Evolutionary conservation across 2,329 filamentous ascomycete species (phyloP), one percentile per base, ranked within the genome.

Genomic region (Penicillium sp.): DNA sequence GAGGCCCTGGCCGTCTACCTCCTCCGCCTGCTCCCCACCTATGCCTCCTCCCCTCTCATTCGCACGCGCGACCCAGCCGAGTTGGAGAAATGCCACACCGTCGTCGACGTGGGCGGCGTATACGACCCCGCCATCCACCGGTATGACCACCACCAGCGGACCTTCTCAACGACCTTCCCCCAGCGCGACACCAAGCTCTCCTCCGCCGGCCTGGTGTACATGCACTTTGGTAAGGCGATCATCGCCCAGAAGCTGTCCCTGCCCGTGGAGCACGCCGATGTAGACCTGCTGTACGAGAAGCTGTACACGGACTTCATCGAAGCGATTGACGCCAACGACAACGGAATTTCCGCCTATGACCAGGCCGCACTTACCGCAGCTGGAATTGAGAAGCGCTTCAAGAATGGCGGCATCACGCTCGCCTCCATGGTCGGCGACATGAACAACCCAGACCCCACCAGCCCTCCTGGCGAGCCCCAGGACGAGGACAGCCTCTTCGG

Each of bases 101-200:
- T 99, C 57, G 93, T 97, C 66, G 94, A 99, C 72, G 94, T 97
- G n/a, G 92, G 93, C 70, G 93, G 92, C 67, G 89, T 93, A 75
- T 97, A 99, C 78, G 89, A 96, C 70, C 78, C 89, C 53, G 74
- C 79, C 49, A 78, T 77, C 62, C 85, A 91, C 76, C 89, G 93
- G 68, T 99, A 90, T 81, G 94, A 99, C 77, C 94, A 99, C 79
- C 94, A 99, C 82, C 94, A 99, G 81, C 91, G 93, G 62, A 87
- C 86, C 70, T 99, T 99, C 81, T 77, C 78, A 57, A 88, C 89
- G 55, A 91, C 88, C 45, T 99, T 99, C 78, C 92, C 93, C 20
- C 84, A 84, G 58, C 89, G 89, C 69, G 74, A 77, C 52, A 99
- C 94, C 62, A 97, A 95, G 82, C 88, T 99, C 56, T 95, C 90